Evolutionary conservation across 331 rosid species (phyloP), one percentile per base, ranked within the genome.

Genomic region (Pyracantha coccinea): DNA sequence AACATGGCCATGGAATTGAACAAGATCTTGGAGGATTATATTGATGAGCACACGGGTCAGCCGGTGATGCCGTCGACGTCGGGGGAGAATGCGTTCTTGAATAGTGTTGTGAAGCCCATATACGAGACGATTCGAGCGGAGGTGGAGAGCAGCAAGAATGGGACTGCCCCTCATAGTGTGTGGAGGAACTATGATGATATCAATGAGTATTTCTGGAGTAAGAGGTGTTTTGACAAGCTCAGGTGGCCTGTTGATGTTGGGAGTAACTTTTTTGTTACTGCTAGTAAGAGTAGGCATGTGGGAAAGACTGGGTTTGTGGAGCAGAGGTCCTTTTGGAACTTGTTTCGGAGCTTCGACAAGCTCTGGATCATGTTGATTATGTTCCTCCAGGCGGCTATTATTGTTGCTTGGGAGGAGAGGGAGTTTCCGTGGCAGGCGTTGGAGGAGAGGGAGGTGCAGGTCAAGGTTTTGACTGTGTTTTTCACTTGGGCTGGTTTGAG

Each of bases 271-370:
- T 95, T 92, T 69, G 92, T 86, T 71, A 86, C 89, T 23, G 75
- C 85, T 25, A 79, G 88, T 58, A 75, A 70, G 75, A 82, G 87
- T 54, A 86, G 76, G 87, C 97, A 83, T 74, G 97, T 95, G 68
- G 99, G 99, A 1, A 95, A 95, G 86, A 95, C 99, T 20, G 99
- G 99, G 29, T 95, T 89, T 80, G 99, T 95, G 61, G 97, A 95
- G 85, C 96, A 86, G 86, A 89, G 99, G 73, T 95, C 99, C 57
- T 95, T 95, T 82, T 90, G 91, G 96, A 95, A 95, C 82, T 79
- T 94, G 87, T 81, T 85, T 41, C 72, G 99, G 83, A 94, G 99
- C 74, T 92, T 95, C 4, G 99, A 95, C 59, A 81, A 96, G 83
- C 89, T 95, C 8, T 95, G 99, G 98, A 81, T 95, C 60, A 90